Conservation (phyloP, 148 eudicot species). For the Silene conica region DNA sequence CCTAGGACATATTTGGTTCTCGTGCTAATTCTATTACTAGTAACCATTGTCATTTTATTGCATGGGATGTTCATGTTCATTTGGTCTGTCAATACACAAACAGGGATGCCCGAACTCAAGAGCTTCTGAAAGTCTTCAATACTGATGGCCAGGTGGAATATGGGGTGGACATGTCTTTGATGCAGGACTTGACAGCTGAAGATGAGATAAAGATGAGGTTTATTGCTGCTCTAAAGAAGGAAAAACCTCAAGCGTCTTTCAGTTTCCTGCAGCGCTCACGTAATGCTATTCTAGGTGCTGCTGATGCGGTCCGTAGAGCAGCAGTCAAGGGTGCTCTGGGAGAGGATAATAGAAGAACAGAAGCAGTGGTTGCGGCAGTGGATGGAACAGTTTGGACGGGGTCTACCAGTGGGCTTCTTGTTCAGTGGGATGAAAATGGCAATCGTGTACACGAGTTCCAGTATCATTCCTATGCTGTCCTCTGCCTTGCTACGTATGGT, state of each 20-base stretch:
- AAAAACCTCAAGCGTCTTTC: conserved; percentile 56
- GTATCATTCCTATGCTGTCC: conserved; percentile 51
- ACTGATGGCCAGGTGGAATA: conserved; percentile 83
- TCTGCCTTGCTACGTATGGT: conserved; percentile 73
- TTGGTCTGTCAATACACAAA: conserved; percentile 8
- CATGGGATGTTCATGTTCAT: not conserved
- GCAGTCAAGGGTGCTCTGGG: conserved; percentile 83
- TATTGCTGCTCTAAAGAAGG: conserved; percentile 57
- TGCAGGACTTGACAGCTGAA: conserved; percentile 52
- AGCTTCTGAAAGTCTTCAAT: conserved; percentile 78
- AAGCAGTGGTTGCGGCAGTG: conserved; percentile 53
- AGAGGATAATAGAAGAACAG: conserved; percentile 74
- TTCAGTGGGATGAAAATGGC: conserved; percentile 96
- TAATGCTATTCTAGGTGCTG: conserved; percentile 93
- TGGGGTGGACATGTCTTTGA: conserved; percentile 37
- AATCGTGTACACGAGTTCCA: conserved; percentile 79
- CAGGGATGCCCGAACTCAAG: conserved; percentile 93
- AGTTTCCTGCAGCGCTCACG: conserved; percentile 91
- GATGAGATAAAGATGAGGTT: conserved; percentile 63
- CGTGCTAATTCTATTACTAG: not conserved
- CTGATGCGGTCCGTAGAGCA: conserved; percentile 96
- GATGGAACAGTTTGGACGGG: conserved; percentile 92
- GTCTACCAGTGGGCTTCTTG: conserved; percentile 72
- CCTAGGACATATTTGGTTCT: not conserved
- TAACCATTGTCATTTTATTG: not conserved